phyloP scores from a whole-genome alignment of 257 asterid genomes.

The Capsicum rhomboideum region DNA sequence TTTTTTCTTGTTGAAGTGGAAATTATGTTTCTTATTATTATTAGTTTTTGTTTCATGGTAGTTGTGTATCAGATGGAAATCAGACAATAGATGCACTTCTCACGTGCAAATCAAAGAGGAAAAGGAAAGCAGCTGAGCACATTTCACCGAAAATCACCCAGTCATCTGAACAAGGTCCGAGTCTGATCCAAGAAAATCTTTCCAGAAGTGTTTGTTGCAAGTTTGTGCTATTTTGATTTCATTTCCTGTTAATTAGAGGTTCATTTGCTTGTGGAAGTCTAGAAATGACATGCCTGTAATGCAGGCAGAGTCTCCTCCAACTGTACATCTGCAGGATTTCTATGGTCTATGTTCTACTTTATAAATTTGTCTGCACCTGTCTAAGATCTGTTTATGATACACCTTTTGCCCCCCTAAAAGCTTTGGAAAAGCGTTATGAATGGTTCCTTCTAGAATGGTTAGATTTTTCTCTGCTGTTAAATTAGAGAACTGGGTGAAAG shows the following conservation, averaged over 20 bases:
- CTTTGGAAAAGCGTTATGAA: neutral
- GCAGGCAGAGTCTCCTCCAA: neutral
- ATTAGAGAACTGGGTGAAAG: neutral
- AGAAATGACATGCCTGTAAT: constrained; percentile 1
- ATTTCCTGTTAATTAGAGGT: neutral
- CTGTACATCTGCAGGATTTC: neutral
- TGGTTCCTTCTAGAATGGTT: neutral
- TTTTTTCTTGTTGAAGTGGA: neutral
- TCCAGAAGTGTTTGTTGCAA: neutral
- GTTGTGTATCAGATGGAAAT: constrained; percentile 86
- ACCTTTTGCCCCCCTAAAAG: neutral
- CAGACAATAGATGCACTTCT: constrained; percentile 90
- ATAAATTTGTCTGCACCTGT: neutral
- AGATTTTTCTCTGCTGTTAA: neutral
- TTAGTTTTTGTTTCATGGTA: constrained; percentile 33
- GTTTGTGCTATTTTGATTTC: neutral
- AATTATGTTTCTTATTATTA: neutral
- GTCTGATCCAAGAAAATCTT: neutral
- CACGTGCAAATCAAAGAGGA: constrained; percentile 81
- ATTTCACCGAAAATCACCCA: constrained; percentile 32
- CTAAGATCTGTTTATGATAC: neutral
- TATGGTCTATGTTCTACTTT: neutral
- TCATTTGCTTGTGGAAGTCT: neutral
- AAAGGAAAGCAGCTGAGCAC: constrained; percentile 51
- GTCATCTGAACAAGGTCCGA: constrained; percentile 43